Evolutionary conservation across 1,284 basidiomycete genomes (phyloP).

Genomic region (Malassezia restricta): DNA sequence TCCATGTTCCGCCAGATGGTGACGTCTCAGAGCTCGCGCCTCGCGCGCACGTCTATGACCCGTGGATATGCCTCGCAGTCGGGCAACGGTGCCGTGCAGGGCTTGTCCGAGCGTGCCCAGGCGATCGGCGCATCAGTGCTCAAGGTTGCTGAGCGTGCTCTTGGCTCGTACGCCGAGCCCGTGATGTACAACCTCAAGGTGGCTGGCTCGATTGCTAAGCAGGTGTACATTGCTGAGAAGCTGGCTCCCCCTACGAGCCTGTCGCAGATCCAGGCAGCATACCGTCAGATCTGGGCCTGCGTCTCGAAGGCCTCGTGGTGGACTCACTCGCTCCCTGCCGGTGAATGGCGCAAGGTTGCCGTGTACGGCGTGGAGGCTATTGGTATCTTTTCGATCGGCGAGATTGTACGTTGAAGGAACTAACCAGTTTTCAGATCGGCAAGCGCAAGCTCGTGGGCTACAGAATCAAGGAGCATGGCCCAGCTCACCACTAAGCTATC

Average conservation of each 20-base stretch:
- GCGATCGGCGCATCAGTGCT: background rate
- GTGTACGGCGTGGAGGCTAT: constrained; percentile 81
- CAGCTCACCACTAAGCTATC: background rate
- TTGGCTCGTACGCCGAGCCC: constrained; percentile 25
- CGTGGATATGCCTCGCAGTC: constrained; percentile 8
- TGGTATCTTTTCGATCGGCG: constrained; percentile 58
- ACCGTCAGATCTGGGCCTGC: constrained; percentile 61
- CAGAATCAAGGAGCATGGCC: constrained; percentile 7
- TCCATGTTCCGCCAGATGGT: constrained; percentile 12
- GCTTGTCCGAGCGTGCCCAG: constrained; percentile 10
- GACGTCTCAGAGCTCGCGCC: constrained; percentile 7
- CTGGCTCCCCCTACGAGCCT: constrained; percentile 67
- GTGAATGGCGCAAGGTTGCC: constrained; percentile 61
- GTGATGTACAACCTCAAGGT: constrained; percentile 52
- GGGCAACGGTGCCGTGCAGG: background rate
- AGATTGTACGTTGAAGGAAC: constrained; percentile 29
- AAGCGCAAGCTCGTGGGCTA: constrained; percentile 17
- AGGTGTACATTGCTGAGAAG: constrained; percentile 77
- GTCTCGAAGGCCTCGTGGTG: constrained; percentile 60
- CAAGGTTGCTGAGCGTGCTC: constrained; percentile 10
- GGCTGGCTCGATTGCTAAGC: constrained; percentile 69
- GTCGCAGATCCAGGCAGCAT: constrained; percentile 57
- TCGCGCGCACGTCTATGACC: background rate
- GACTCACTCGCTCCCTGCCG: constrained; percentile 58
- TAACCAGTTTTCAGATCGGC: constrained; percentile 10